Base-by-base conservation (phyloP, 2,329 filamentous ascomycete species). In the Colletotrichum tropicicola region DNA sequence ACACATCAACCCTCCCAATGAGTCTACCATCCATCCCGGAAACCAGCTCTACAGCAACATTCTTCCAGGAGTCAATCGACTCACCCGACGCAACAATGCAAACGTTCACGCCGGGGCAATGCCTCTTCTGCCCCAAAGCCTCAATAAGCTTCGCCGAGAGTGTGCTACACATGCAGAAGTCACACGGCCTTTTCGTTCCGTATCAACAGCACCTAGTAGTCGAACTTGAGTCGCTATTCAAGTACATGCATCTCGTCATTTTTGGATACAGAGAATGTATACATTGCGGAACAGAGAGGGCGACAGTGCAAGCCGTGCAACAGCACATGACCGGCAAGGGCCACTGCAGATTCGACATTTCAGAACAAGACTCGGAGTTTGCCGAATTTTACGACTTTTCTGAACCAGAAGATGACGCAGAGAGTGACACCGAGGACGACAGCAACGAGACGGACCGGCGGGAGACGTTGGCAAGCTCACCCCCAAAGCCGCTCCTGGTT, bases 311-410 rank as follows among this genome's bases (percentile, higher is more conserved):
- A 56, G 85, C 78, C 0, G 79, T 81, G 0, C 81, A 84, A 65
- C 82, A 85, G 39, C 85, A 86, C 51, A 85, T 85, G 83, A 70
- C 72, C 0, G 76, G 73, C 13, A 85, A 82, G 58, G 80, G 82
- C 0, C 82, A 86, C 62, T 86, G 83, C 68, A 77, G 72, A 27
- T 73, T 84, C 44, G 75, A 83, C 43, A 65, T 80, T 0, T 59
- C 70, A 0, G 69, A 72, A 3, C 65, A 73, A 4, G 75, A 73
- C 19, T 73, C 75, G 1, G 79, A 82, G 41, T 77, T 77, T 17
- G 68, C 72, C 30, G 78, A 82, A 1, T 82, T 82, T 48, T 84
- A 79, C 56, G 74, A 54, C 21, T 59, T 59, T 19, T n/a, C 44
- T 9, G 5, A 19, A 15, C 15, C n/a, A 8, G 30, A 41, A 25